Base-by-base conservation (phyloP, 2,329 filamentous ascomycete genomes). In the Stagonosporopsis vannaccii region DNA sequence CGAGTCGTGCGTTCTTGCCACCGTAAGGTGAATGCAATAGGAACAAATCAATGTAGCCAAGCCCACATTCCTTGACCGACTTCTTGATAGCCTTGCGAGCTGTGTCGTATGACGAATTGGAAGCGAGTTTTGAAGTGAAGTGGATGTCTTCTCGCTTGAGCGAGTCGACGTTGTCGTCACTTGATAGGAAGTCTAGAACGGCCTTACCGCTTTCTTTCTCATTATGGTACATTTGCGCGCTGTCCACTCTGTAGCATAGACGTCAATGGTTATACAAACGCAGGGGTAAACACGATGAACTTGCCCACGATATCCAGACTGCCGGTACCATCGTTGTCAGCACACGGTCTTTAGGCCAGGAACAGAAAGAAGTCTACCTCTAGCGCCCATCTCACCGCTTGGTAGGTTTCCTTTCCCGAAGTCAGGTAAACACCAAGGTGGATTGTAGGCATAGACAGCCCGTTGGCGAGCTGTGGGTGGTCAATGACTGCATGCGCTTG, bases 11-110 rank as follows among this genome's bases (percentile, higher is more conserved):
- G 65, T 84, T 75, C 66, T 81, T 86, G 1, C 91, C 90, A 6
- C 91, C 90, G 65, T 91, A 91, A 0, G 91, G 91, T 43, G 87
- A 90, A 70, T 95, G 91, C 51, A 95, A 79, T 11, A 96, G 79
- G 73, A 94, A 93, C 40, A 95, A 74, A 68, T 95, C 91, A 52
- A 94, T 85, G 72, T 93, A 92, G 0, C 86, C 89, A 26, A 93
- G 76, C 0, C 86, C 88, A 22, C 85, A 87, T 52, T 84, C 83
- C 42, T 85, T 81, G 4, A 92, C 80, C 26, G 85, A 89, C 70
- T 84, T 73, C 59, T 81, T 85, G 61, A 95, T 90, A 0, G 88
- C 87, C 58, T 78, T 79, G 45, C 87, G 83, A 22, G 90, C 90
- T 3, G 80, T 78, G n/a, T 89, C 83, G 73, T 93, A 94, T 4